Conservation (phyloP, 257 asterid genomes). For the Petrea volubilis region DNA sequence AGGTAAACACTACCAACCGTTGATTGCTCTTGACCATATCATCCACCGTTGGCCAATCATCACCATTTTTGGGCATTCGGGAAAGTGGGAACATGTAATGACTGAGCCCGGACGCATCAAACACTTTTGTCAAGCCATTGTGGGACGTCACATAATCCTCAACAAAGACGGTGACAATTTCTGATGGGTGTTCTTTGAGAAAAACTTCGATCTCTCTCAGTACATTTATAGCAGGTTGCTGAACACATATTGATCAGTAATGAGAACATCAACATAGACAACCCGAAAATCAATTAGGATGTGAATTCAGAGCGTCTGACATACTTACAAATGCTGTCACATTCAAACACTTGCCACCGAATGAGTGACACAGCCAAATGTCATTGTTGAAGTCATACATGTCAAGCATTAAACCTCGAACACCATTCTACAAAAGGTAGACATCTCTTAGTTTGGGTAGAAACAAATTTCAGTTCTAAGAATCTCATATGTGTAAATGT, state of each 20-base stretch:
- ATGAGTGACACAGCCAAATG: slow-evolving; percentile 88
- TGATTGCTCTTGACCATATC: slow-evolving; percentile 74
- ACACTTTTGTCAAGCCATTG: slow-evolving; percentile 63
- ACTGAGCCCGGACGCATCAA: slow-evolving; percentile 73
- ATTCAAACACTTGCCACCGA: slow-evolving; percentile 60
- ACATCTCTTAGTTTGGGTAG: no score
- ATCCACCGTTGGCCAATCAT: slow-evolving; percentile 89
- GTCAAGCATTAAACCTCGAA: slow-evolving; percentile 94
- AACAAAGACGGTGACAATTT: slow-evolving; percentile 71
- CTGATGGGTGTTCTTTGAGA: slow-evolving; percentile 54
- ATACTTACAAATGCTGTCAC: slow-evolving; percentile 80
- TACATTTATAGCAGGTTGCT: slow-evolving; percentile 90
- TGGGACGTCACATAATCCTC: slow-evolving; percentile 84
- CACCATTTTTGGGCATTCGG: slow-evolving; percentile 72
- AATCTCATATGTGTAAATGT: neutral
- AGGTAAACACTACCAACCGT: slow-evolving; percentile 77
- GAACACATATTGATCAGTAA: neutral
- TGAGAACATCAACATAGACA: neutral
- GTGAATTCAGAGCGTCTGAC: no score
- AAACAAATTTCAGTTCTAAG: neutral
- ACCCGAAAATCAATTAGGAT: neutral
- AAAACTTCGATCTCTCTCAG: slow-evolving; percentile 69
- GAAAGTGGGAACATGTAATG: slow-evolving; percentile 69
- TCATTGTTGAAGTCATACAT: slow-evolving; percentile 80
- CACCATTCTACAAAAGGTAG: slow-evolving; percentile 68